Evolutionary conservation across 2,329 filamentous ascomycete genomes (phyloP).

Genomic region (Lasiodiplodia sp.): DNA sequence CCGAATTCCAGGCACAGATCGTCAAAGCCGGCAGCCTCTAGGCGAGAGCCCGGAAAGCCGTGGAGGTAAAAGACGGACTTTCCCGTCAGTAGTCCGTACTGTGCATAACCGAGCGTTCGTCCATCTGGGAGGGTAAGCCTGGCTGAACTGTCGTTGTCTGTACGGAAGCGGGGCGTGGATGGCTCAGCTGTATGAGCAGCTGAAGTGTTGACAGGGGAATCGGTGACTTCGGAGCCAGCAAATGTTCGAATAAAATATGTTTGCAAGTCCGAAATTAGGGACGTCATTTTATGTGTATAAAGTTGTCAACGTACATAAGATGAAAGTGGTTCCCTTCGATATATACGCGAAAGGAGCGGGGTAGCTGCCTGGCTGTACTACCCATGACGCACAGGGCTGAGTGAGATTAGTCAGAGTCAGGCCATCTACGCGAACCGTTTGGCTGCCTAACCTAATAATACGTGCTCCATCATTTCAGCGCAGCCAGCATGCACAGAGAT

Average conservation of each 20-base stretch:
- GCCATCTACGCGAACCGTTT: no score
- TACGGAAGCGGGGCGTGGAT: slow-evolving; percentile 32
- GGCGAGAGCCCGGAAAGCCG: slow-evolving; percentile 41
- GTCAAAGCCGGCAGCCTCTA: slow-evolving; percentile 40
- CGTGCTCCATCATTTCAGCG: no score
- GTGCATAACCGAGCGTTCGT: slow-evolving; percentile 46
- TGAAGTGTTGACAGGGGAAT: not conserved
- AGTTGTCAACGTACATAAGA: no score
- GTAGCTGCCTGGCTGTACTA: no score
- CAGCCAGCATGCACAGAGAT: no score
- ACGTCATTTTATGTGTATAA: not conserved
- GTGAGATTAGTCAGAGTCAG: no score
- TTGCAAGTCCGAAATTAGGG: not conserved
- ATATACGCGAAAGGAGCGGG: no score
- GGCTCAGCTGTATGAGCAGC: not conserved
- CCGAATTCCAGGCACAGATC: slow-evolving; percentile 36
- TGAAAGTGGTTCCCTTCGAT: no score
- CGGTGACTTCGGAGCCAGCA: not conserved
- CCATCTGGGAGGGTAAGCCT: slow-evolving; percentile 45
- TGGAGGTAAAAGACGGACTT: slow-evolving; percentile 41
- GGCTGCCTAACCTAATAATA: no score
- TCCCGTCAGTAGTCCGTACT: slow-evolving; percentile 41
- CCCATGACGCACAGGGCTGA: no score
- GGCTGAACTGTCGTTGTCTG: slow-evolving; percentile 38
- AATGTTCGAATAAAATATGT: slow-evolving; percentile 9